These are phyloP conservation scores for Coemansia sp. DNA, from an alignment of 192 early-diverging fungal genomes.

Conservation along the genomic window DNA sequence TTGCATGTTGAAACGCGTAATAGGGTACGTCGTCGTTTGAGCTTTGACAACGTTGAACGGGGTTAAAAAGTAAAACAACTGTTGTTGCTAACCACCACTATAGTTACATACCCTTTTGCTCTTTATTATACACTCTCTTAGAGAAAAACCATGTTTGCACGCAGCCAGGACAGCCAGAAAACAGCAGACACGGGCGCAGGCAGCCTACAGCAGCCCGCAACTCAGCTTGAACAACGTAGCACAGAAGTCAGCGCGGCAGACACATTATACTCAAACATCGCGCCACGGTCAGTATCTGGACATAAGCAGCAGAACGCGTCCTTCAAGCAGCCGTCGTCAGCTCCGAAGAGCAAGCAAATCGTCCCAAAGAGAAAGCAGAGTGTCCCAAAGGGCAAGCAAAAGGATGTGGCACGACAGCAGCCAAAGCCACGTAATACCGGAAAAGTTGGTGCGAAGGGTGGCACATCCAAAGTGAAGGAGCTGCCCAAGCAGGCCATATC, in stretches of 20 bases:
- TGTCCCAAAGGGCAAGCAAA: conserved; percentile 6
- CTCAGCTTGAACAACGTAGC: conserved; percentile 3
- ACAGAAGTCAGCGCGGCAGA: neutral
- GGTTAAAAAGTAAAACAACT: neutral
- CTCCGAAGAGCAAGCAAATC: neutral
- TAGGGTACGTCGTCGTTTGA: neutral
- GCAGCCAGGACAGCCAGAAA: conserved; percentile 18
- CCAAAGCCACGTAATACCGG: conserved; percentile 9
- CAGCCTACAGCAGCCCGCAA: neutral
- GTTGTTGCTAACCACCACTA: neutral
- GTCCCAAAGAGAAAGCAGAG: neutral
- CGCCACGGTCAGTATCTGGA: conserved; percentile 15
- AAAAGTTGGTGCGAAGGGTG: conserved; percentile 7
- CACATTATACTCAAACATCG: conserved; percentile 12
- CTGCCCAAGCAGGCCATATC: neutral
- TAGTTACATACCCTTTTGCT: neutral
- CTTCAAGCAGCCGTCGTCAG: neutral
- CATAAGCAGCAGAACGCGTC: conserved; percentile 1
- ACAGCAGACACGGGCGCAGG: neutral
- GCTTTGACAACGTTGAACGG: neutral
- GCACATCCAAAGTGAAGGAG: neutral
- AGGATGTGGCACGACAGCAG: neutral
- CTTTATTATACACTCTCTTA: neutral
- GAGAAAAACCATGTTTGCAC: conserved; percentile 24
- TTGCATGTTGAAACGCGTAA: neutral